Base-by-base conservation (phyloP, 352 stramenopile species). In the Pythium aquatile region DNA sequence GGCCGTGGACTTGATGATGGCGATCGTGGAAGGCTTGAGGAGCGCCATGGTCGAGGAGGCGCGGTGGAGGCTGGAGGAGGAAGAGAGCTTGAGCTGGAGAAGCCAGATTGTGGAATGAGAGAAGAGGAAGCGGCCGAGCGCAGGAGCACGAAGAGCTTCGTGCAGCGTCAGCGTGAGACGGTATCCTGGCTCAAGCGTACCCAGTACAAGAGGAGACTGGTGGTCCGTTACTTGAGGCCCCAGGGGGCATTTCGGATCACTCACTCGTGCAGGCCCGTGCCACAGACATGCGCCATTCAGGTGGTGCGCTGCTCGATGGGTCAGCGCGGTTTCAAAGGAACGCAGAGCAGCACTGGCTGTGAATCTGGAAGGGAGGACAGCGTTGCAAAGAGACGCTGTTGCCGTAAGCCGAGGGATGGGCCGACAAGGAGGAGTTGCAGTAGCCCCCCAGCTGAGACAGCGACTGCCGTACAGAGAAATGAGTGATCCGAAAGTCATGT, bases 1-100 rank as follows among this genome's bases (percentile, higher is more conserved):
- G 1, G 79, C 81, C 10, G 83, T 92, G 40, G 75, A 71, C 70
- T 88, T 83, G 61, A 92, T 74, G 65, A 90, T 81, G 42, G 70
- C 63, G 65, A 81, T 79, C 33, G 77, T 87, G 26, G 58, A 53
- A 5, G 70, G 57, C 5, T 68, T 77, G 56, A 78, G 66, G 55
- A 73, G 63, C 55, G 75, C 64, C 57, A 73, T 72, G 40, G 54
- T 68, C 3, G 26, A 24, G 40, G 47, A 29, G 59, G 14, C 20
- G 16, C 28, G 17, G 11, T 3, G 5, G 8, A 9, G 32, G 5
- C 32, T 35, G 32, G 32, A 35, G 32, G 32, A 35, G 17, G 46
- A 20, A 30, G 11, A 37, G 20, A 5, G 28, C 44, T 61, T 62
- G 54, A 24, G 14, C 40, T 11, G 29, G 51, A 44, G 47, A 51